phyloP scores from a whole-genome alignment of 345 rosid genomes.

The Aquilaria sinensis region DNA sequence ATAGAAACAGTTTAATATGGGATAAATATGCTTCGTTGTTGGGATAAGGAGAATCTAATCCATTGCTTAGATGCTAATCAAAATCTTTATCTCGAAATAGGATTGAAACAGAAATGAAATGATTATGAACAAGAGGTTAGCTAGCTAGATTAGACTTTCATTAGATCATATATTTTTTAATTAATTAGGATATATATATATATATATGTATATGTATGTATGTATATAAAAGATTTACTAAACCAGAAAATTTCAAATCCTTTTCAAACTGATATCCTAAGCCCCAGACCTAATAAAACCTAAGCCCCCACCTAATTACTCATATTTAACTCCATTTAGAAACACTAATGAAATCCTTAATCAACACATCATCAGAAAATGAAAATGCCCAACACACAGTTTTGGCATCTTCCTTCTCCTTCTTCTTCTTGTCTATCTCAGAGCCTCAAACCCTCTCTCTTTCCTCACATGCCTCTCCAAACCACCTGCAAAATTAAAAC shows the following conservation, averaged over 20 bases:
- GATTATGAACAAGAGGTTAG: not conserved
- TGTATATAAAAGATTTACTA: no score
- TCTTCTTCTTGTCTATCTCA: constrained; percentile 21
- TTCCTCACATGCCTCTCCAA: constrained; percentile 45
- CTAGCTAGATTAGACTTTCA: constrained; percentile 4
- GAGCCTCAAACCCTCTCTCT: constrained; percentile 36
- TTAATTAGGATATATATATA: constrained; percentile 11
- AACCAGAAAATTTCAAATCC: constrained; percentile 14
- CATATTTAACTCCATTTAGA: not conserved
- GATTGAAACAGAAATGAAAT: not conserved
- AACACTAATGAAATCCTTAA: no score
- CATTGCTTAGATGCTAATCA: constrained; percentile 15
- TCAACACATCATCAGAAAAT: not conserved
- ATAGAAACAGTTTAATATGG: not conserved
- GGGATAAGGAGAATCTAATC: constrained; percentile 6
- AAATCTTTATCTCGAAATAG: not conserved
- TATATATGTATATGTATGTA: not conserved
- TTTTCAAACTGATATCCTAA: constrained; percentile 13
- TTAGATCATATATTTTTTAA: not conserved
- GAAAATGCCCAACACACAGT: constrained; percentile 15
- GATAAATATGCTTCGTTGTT: not conserved
- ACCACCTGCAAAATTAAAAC: constrained; percentile 34
- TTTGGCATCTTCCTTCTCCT: constrained; percentile 8
- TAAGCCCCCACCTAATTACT: not conserved
- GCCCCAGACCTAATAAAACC: constrained; percentile 9